Percentiles rank a stretch among this genome's conserved stretches.
Conservation (phyloP, 1,139 yeast genomes). For the Arxiozyma telluris region DNA sequence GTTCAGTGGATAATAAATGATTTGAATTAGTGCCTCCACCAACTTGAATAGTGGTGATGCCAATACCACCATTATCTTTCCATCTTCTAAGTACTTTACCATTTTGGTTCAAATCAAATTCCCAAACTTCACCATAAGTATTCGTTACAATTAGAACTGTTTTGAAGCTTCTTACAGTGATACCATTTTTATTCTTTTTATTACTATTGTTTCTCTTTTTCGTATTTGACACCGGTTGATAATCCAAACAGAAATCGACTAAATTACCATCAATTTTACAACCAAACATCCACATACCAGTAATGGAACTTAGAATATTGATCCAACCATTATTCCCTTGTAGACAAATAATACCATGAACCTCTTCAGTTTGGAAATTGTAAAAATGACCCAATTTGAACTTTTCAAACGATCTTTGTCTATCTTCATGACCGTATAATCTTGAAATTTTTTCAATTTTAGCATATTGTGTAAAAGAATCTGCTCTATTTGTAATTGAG, state of each 20-base stretch:
- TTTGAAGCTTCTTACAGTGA: slow-evolving; percentile 12
- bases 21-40: slow-evolving; percentile 48
- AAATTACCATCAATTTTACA: slow-evolving; percentile 81
- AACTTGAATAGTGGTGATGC: slow-evolving; percentile 67
- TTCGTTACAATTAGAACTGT: slow-evolving; percentile 53
- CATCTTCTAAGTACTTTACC: slow-evolving; percentile 55
- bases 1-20: slow-evolving; percentile 20
- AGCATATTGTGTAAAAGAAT: slow-evolving; percentile 36
- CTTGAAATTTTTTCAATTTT: slow-evolving; percentile 73
- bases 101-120: slow-evolving; percentile 48
- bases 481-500: slow-evolving; percentile 9
- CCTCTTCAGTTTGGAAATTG: slow-evolving; percentile 29
- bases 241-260: slow-evolving; percentile 67
- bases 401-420: slow-evolving; percentile 81
- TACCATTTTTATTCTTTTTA: slow-evolving; percentile 5
- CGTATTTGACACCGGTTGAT: slow-evolving; percentile 20
- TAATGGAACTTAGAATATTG: slow-evolving; percentile 61
- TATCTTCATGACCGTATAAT: slow-evolving; percentile 82
- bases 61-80: slow-evolving; percentile 83
- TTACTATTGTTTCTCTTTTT: neutral
- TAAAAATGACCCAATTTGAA: slow-evolving; percentile 50
- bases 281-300: slow-evolving; percentile 81
- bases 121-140: slow-evolving; percentile 86
- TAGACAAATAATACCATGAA: slow-evolving; percentile 65
- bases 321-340: slow-evolving; percentile 88